Percentiles rank a stretch among this genome's conserved stretches.
phyloP scores from a whole-genome alignment of 1,284 basidiomycete genomes.

The Ustilago vetiveriae region DNA sequence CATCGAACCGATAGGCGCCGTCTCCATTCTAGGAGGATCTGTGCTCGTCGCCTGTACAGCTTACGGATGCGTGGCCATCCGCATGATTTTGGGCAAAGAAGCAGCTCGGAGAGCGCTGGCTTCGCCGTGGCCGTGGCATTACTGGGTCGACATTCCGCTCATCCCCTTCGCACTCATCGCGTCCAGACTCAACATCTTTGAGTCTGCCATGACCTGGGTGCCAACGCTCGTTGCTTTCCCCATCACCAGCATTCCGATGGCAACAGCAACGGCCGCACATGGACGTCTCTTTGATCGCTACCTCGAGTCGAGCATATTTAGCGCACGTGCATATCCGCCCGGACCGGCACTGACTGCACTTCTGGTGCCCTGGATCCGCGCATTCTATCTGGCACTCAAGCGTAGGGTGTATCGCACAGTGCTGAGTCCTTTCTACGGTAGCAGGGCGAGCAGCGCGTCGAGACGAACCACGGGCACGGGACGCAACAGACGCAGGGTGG shows the following conservation, averaged over 20 bases:
- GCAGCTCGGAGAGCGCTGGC: slow-evolving; percentile 39
- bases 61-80: slow-evolving; percentile 55
- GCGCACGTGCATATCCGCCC: slow-evolving; percentile 45
- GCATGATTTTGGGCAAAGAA: slow-evolving; percentile 49
- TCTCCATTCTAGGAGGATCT: slow-evolving; percentile 26
- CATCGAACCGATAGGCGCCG: slow-evolving; percentile 35
- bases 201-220: slow-evolving; percentile 55
- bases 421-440: slow-evolving; percentile 35
- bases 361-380: slow-evolving; percentile 58
- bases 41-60: slow-evolving; percentile 47
- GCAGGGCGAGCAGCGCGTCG: slow-evolving; percentile 1
- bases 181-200: slow-evolving; percentile 52
- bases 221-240: slow-evolving; percentile 55
- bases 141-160: slow-evolving; percentile 62
- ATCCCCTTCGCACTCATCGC: slow-evolving; percentile 62
- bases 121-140: slow-evolving; percentile 59
- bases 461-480: slow-evolving; percentile 9
- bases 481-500: slow-evolving; percentile 19
- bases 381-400: slow-evolving; percentile 55
- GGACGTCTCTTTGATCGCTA: slow-evolving; percentile 23
- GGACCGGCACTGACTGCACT: slow-evolving; percentile 52
- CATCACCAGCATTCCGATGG: slow-evolving; percentile 31
- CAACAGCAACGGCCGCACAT: slow-evolving; percentile 14
- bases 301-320: slow-evolving; percentile 16
- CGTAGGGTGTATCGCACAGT: slow-evolving; percentile 45